These are phyloP conservation scores for Debaryomyces hansenii DNA, from an alignment of 805 yeast species.

Conservation along the genomic window DNA sequence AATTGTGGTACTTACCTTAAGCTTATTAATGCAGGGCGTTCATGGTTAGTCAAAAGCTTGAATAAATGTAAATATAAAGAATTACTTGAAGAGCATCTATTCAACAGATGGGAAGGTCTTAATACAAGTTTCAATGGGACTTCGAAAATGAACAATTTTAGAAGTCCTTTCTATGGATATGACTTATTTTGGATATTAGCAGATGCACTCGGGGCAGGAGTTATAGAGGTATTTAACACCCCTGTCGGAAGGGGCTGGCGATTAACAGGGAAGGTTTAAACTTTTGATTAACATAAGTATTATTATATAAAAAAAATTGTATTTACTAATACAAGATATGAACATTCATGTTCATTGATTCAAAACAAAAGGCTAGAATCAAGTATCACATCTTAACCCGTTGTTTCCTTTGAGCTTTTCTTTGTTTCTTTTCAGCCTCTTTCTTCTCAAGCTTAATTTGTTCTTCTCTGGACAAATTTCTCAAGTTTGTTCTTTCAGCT, in stretches of 20 bases:
- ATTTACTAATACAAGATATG: not conserved
- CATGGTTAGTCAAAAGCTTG: constrained; percentile 42
- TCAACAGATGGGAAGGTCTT: constrained; percentile 46
- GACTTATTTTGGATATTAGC: constrained; percentile 52
- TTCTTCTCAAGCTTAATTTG: constrained; percentile 77
- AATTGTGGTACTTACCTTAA: constrained; percentile 50
- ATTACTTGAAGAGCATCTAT: constrained; percentile 40
- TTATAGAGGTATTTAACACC: constrained; percentile 51
- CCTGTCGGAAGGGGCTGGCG: constrained; percentile 61
- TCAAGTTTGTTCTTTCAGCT: constrained; percentile 57
- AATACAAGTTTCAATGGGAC: constrained; percentile 18
- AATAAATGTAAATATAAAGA: constrained; percentile 42
- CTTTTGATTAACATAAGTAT: not conserved
- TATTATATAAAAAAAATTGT: not conserved
- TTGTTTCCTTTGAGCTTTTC: constrained; percentile 68
- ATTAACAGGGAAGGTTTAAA: constrained; percentile 47
- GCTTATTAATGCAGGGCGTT: constrained; percentile 43
- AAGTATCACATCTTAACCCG: constrained; percentile 35
- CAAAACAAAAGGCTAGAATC: not conserved
- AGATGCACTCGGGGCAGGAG: constrained; percentile 52
- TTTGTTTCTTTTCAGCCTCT: constrained; percentile 77
- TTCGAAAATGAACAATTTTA: constrained; percentile 36
- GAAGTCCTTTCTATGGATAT: constrained; percentile 51
- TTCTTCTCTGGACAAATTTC: constrained; percentile 68
- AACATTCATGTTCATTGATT: no score